phyloP scores from a whole-genome alignment of 805 yeast genomes.

The Spathaspora passalidarum region DNA sequence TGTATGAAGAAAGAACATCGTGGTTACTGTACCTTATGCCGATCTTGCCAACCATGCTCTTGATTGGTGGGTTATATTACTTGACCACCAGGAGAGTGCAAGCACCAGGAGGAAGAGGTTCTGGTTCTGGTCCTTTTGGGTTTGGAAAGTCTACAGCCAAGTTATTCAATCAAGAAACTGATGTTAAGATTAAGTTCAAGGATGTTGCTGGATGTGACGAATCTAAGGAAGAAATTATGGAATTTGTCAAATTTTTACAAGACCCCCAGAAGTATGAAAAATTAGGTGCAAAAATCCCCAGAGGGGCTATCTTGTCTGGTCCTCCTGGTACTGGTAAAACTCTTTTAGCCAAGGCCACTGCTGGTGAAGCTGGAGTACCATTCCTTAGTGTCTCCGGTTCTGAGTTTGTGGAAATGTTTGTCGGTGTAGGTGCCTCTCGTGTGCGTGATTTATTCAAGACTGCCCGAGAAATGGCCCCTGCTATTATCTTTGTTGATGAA shows the following conservation, averaged over 20 bases:
- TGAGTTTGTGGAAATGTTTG: slow-evolving; percentile 96
- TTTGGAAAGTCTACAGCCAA: slow-evolving; percentile 80
- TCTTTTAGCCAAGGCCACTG: slow-evolving; percentile 87
- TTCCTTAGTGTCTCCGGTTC: slow-evolving; percentile 90
- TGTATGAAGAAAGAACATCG: slow-evolving; percentile 67
- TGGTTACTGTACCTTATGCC: slow-evolving; percentile 62
- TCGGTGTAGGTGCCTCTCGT: slow-evolving; percentile 93
- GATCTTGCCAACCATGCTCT: slow-evolving; percentile 73
- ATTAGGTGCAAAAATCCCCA: slow-evolving; percentile 90
- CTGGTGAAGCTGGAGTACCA: slow-evolving; percentile 96
- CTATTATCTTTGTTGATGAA: slow-evolving; percentile 89
- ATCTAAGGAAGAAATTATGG: slow-evolving; percentile 94
- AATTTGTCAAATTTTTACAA: slow-evolving; percentile 85
- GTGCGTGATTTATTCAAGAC: slow-evolving; percentile 89
- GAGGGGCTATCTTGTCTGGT: slow-evolving; percentile 92
- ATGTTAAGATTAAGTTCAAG: slow-evolving; percentile 74
- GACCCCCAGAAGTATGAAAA: slow-evolving; percentile 81
- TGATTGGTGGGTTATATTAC: slow-evolving; percentile 77
- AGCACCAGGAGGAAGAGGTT: slow-evolving; percentile 45
- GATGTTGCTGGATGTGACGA: slow-evolving; percentile 96
- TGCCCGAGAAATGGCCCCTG: slow-evolving; percentile 87
- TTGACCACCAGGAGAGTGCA: slow-evolving; percentile 53
- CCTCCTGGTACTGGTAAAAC: slow-evolving; percentile 99
- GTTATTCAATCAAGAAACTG: slow-evolving; percentile 77
- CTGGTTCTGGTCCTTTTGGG: slow-evolving; percentile 64